Evolutionary conservation across 2,329 filamentous ascomycete genomes (phyloP).

Genomic region (Colletotrichum sidae): DNA sequence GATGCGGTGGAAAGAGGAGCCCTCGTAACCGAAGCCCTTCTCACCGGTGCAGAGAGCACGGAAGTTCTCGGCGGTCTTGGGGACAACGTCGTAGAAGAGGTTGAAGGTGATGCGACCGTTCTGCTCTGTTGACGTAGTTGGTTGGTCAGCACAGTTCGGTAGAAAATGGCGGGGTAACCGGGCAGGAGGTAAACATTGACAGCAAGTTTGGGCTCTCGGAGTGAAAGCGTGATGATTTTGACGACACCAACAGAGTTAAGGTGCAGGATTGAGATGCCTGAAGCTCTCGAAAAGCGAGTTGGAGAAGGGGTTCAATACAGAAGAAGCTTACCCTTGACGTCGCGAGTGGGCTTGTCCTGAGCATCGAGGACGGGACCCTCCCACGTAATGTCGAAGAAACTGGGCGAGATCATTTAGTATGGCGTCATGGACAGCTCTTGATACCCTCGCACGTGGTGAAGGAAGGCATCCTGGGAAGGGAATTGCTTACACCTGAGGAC

Average conservation of each 20-base stretch:
- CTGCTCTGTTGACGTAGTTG: constrained; percentile 67
- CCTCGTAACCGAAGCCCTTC: constrained; percentile 86
- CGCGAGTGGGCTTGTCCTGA: constrained; percentile 64
- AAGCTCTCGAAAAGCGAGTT: not conserved
- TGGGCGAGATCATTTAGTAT: constrained; percentile 45
- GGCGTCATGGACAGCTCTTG: constrained; percentile 34
- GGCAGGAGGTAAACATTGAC: not conserved
- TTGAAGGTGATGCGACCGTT: constrained; percentile 86
- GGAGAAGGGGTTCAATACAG: constrained; percentile 37
- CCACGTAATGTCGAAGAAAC: constrained; percentile 81
- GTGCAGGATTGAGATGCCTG: constrained; percentile 10
- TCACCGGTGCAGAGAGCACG: constrained; percentile 82
- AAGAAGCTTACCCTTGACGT: constrained; percentile 67
- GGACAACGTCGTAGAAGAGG: constrained; percentile 87
- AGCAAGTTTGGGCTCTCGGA: constrained; percentile 13
- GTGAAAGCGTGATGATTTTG: constrained; percentile 23
- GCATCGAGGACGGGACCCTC: constrained; percentile 77
- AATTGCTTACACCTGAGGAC: constrained; percentile 73
- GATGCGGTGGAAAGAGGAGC: constrained; percentile 91
- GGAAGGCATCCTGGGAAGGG: constrained; percentile 11
- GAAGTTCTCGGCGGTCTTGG: constrained; percentile 91
- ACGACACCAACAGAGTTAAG: not conserved
- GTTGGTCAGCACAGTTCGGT: constrained; percentile 29
- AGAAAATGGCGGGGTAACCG: not conserved
- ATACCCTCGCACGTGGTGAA: not conserved